Base-by-base conservation (phyloP, 768 basidiomycete species). In the Tricholomella constricta region DNA sequence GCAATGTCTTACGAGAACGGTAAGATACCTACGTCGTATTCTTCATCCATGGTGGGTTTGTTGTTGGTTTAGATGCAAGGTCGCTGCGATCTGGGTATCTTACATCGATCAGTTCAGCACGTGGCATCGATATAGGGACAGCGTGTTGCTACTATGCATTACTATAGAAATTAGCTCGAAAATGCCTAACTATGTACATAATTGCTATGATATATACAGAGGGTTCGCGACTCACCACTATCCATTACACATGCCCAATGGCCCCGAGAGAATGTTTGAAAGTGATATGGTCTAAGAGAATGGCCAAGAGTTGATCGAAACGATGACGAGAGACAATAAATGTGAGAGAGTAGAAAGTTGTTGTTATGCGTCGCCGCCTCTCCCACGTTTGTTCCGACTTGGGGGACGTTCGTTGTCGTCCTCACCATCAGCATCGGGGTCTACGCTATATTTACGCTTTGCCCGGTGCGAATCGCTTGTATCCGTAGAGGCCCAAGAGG, bases 1-100 rank as follows among this genome's bases (percentile, higher is more conserved):
- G 40, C 20, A 19, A 29, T 14, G 27, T 11, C 51, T 27, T 52
- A 52, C 20, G 26, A 40, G 17, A 32, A 29, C 29, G 20, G 35
- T 31, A 45, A 49, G 36, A 17, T 32, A 31, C 65, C 71, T 70
- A 97, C 95, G 72, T 98, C 95, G 78, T 98, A 98, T 80, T 92
- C 89, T 80, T 98, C 96, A 88, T 99, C 96, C 96, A 99, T 97
- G 71, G 65, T 58, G 62, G 49, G 60, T 59, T 54, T 62, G 55
- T 63, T 54, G 62, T 62, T 52, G 61, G 59, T 62, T 61, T 54
- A 59, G 48, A 60, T 60, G 38, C 35, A 42, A 41, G 44, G 45
- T 11, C 17, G 32, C 41, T 32, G 45, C 37, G 43, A 43, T 53
- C 54, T 45, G 26, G 41, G 37, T 50, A 56, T 60, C 58, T 58